Conservation (phyloP, 179 eudicot species). For the Silene noctiflora region DNA sequence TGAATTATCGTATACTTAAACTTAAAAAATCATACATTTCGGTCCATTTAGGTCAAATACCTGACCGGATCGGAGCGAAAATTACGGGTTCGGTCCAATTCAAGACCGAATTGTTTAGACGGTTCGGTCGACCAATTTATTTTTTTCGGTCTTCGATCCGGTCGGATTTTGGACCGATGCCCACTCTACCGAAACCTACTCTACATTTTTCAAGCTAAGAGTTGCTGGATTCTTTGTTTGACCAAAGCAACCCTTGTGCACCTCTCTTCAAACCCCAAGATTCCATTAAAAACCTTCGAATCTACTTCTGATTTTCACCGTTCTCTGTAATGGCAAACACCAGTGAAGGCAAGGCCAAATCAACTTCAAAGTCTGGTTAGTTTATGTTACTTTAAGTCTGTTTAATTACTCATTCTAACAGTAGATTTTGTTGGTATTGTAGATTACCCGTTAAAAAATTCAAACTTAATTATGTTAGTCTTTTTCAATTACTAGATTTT, state of each 20-base stretch:
- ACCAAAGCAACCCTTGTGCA: conserved; percentile 1
- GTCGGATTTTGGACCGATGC: too few relatives aligned
- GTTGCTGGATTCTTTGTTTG: not conserved
- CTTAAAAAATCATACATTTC: too few relatives aligned
- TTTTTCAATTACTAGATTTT: not conserved
- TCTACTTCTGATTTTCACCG: not conserved
- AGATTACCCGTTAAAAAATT: not conserved
- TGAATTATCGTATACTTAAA: too few relatives aligned
- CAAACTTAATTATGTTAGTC: not conserved
- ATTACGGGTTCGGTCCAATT: too few relatives aligned
- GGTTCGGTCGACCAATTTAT: too few relatives aligned
- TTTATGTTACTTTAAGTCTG: not conserved
- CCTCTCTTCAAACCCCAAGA: conserved; percentile 8
- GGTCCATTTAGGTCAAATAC: too few relatives aligned
- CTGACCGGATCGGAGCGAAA: too few relatives aligned
- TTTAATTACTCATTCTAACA: too few relatives aligned
- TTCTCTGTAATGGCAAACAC: not conserved
- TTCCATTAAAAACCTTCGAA: not conserved
- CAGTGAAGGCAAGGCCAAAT: not conserved
- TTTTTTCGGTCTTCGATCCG: too few relatives aligned
- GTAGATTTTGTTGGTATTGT: not conserved
- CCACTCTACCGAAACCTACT: too few relatives aligned
- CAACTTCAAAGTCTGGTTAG: not conserved
- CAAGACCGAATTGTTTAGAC: too few relatives aligned
- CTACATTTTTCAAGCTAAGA: too few relatives aligned